Percentiles rank a stretch among this genome's conserved stretches.
Conservation (phyloP, 257 asterid species). For the Ophiorrhiza pumila region DNA sequence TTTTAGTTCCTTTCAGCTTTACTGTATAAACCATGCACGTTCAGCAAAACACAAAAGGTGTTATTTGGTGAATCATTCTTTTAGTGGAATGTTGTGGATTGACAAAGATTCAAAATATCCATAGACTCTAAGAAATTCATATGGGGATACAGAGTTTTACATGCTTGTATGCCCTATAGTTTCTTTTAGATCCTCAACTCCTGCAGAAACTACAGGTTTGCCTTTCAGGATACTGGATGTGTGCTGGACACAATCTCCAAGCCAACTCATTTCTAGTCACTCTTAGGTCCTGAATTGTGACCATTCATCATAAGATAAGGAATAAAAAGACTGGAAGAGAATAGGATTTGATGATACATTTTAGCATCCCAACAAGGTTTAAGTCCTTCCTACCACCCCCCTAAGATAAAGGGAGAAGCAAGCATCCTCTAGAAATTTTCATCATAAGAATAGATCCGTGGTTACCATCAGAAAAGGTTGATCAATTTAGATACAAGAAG, state of each 20-base stretch:
- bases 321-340: neutral
- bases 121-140: neutral
- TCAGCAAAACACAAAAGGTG: neutral
- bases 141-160: neutral
- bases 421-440: constrained; percentile 22
- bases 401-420: neutral
- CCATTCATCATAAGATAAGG: neutral
- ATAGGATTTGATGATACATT: neutral
- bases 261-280: neutral
- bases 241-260: neutral
- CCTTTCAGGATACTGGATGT: neutral
- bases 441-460: constrained; percentile 40
- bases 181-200: neutral
- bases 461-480: constrained; percentile 69
- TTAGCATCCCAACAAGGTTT: neutral
- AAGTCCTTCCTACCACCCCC: neutral
- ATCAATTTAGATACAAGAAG: constrained; percentile 65
- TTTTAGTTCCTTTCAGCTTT: neutral
- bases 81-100: neutral
- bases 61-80: neutral
- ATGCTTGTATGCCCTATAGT: neutral
- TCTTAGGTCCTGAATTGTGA: neutral
- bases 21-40: neutral
- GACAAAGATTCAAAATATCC: neutral
- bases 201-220: neutral